Base-by-base conservation (phyloP, 805 yeast species). In the Brettanomyces naardenensis region DNA sequence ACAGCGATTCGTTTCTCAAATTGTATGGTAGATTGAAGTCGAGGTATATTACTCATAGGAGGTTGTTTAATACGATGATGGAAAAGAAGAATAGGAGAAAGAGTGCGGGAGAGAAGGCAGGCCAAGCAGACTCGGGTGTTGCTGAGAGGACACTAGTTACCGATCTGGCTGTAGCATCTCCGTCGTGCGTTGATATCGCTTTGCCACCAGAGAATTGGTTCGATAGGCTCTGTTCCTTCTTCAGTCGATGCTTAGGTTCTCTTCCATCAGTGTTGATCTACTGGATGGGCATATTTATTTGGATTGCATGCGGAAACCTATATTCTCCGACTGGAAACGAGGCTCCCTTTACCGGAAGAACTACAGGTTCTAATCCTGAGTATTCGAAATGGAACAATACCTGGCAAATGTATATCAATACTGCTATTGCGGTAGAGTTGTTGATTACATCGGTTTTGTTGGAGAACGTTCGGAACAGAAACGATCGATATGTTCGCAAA, bases 341-440 rank as follows among this genome's bases (percentile, higher is more conserved):
- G 14, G 35, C 41, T 28, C 41, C 41, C 5, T 37, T 33, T 21
- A 44, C 22, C 29, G 38, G 44, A 17, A 22, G 21, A n/a, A 42
- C 40, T 6, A 25, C 40, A 5, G 33, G 35, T 2, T 43, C 38
- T 3, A 20, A 39, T 23, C 42, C 45, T 6, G 20, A 22, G 14
- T 43, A 46, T 19, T 48, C 31, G 30, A 52, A 42, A 29, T 65
- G 59, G 39, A 52, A 62, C 37, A 54, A 62, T 39, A 44, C 38
- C 23, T 65, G 69, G 69, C 69, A 65, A 46, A 48, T 65, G 55
- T 61, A 59, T 40, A 62, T 65, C 27, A 65, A 65, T 43, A 62
- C 68, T 14, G 65, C 66, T 3, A 54, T 55, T 4, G 68, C 69
- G 3, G 66, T 64, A 5, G 54, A 52, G n/a, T 40, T 65, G 11